These are phyloP conservation scores for Penicillium parvum DNA, from an alignment of 495 filamentous ascomycete species.

Conservation along the genomic window DNA sequence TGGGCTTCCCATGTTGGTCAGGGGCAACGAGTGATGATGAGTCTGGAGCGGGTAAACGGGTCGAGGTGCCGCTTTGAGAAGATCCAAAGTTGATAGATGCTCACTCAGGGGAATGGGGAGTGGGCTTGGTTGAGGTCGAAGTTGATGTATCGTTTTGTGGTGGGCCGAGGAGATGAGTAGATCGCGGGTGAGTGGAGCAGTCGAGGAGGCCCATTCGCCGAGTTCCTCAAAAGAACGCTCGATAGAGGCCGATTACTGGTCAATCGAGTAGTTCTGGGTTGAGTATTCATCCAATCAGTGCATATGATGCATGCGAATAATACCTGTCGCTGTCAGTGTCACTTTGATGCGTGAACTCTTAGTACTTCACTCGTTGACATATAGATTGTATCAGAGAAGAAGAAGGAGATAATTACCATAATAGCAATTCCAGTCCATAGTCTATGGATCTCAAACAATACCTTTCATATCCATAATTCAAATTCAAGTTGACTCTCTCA, in stretches of 20 bases:
- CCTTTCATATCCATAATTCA: too few relatives aligned
- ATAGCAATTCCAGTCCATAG: too few relatives aligned
- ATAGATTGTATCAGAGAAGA: too few relatives aligned
- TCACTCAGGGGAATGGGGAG: too few relatives aligned
- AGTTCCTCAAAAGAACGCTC: neutral
- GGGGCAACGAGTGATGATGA: neutral
- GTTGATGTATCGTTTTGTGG: constrained; percentile 29
- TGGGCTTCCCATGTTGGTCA: neutral
- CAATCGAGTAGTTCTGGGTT: constrained; percentile 1
- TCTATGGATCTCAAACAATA: too few relatives aligned
- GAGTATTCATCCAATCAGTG: constrained; percentile 6
- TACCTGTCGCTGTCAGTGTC: constrained; percentile 8
- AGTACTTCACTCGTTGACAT: neutral
- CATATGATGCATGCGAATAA: constrained; percentile 8
- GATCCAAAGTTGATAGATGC: too few relatives aligned
- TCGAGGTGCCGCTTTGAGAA: neutral
- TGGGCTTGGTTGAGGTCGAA: too few relatives aligned
- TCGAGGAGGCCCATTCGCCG: constrained; percentile 1
- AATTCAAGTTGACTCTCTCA: too few relatives aligned
- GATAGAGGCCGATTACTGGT: constrained; percentile 17
- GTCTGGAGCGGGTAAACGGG: neutral
- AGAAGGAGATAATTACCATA: too few relatives aligned
- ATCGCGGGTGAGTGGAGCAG: neutral
- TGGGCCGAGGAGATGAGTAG: too few relatives aligned
- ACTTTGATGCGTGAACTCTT: constrained; percentile 1